Evolutionary conservation across 768 basidiomycete genomes (phyloP).

Genomic region (Amanita subjunquillea): DNA sequence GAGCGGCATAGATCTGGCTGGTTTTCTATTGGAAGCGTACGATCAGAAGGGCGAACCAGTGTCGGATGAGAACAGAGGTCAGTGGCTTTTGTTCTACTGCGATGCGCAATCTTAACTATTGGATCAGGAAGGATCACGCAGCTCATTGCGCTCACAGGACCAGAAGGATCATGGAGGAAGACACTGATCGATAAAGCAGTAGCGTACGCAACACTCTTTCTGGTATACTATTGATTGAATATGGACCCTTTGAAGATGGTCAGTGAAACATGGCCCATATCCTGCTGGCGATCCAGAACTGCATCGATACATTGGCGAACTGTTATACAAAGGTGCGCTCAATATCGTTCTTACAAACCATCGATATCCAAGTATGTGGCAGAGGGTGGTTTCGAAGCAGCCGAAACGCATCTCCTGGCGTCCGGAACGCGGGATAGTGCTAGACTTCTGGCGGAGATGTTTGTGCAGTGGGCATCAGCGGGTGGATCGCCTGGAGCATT

Average conservation of each 20-base stretch:
- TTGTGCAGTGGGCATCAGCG: conserved; percentile 63
- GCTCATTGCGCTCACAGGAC: conserved; percentile 77
- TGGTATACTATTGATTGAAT: background rate
- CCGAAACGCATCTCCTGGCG: conserved; percentile 77
- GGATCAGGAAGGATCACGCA: conserved; percentile 76
- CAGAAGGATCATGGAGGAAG: conserved; percentile 81
- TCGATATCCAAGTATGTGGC: background rate
- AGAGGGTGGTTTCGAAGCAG: conserved; percentile 71
- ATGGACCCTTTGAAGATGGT: conserved; percentile 55
- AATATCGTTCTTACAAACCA: background rate
- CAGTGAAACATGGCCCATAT: conserved; percentile 62
- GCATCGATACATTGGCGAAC: conserved; percentile 84
- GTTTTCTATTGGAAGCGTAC: conserved; percentile 78
- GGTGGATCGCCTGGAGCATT: conserved; percentile 55
- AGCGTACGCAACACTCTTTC: conserved; percentile 41
- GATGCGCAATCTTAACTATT: conserved; percentile 4
- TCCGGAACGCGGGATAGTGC: conserved; percentile 88
- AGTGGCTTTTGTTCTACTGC: conserved; percentile 14
- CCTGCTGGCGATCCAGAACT: conserved; percentile 84
- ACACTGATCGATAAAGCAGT: conserved; percentile 78
- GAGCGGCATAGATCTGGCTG: conserved; percentile 79
- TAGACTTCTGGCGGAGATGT: conserved; percentile 75
- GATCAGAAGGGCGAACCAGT: conserved; percentile 63
- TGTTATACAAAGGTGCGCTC: conserved; percentile 68
- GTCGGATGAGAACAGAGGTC: conserved; percentile 75